A percentile compares a stretch with the other conserved stretches of the same genome.
These are phyloP conservation scores for Suhomyces panamericanus DNA, from an alignment of 1,139 yeast species.

Conservation along the genomic window DNA sequence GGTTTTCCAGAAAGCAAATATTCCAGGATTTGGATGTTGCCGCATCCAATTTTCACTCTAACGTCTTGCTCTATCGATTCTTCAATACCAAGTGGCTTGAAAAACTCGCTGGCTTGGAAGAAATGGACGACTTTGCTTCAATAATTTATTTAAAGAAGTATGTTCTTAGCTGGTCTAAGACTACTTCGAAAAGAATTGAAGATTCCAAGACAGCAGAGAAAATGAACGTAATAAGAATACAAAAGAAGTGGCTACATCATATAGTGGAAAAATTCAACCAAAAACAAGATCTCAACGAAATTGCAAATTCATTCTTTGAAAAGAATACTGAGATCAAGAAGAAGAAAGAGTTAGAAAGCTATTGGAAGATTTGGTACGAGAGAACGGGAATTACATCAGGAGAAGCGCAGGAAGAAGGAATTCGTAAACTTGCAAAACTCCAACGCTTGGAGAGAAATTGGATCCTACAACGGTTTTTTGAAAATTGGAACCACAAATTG, in stretches of 20 bases:
- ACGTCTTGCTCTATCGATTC: conserved; percentile 4
- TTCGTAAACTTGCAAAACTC: conserved; percentile 10
- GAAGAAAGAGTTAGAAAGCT: neutral
- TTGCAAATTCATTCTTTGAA: neutral
- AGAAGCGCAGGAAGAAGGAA: neutral
- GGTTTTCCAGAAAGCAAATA: conserved; percentile 18
- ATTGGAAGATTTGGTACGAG: conserved; percentile 7
- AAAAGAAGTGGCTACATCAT: neutral
- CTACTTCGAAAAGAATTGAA: neutral
- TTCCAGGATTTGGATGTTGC: conserved; percentile 15
- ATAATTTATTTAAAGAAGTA: conserved; percentile 1
- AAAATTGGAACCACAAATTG: conserved; percentile 17
- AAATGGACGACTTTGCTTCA: conserved; percentile 2
- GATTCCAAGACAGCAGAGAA: neutral
- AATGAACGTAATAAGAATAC: neutral
- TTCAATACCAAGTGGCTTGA: neutral
- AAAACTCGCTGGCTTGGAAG: neutral
- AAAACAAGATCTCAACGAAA: neutral
- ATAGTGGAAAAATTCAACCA: neutral
- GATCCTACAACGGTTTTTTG: conserved; percentile 15
- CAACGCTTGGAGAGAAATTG: conserved; percentile 12
- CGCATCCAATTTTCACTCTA: conserved; percentile 13
- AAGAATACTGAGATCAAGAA: neutral
- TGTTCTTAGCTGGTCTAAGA: conserved; percentile 7
- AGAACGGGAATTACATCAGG: neutral